phyloP scores from a whole-genome alignment of 352 stramenopile species.

The Globisporangium orthogonon region DNA sequence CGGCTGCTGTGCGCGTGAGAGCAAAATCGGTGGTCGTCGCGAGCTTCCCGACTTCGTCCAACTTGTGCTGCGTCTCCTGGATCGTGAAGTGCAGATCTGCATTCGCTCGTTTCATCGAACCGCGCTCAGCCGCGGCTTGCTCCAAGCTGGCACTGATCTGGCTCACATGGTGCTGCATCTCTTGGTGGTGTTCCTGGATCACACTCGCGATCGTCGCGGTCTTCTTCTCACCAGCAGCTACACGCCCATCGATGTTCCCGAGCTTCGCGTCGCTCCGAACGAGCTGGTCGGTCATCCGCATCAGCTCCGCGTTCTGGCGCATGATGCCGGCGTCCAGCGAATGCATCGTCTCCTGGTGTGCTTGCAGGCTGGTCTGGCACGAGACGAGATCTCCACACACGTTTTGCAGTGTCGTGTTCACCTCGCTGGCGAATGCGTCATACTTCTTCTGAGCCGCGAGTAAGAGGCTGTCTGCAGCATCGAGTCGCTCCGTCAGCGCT shows the following conservation, averaged over 20 bases:
- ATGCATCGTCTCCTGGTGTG: conserved; percentile 26
- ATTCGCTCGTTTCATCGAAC: conserved; percentile 25
- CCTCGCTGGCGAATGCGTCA: conserved; percentile 19
- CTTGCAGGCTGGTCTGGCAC: conserved; percentile 20
- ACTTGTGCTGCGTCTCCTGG: conserved; percentile 40
- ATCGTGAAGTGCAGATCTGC: conserved; percentile 31
- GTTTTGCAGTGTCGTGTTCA: conserved; percentile 24
- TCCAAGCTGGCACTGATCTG: conserved; percentile 23
- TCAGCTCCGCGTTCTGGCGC: conserved; percentile 28
- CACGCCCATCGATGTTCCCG: conserved; percentile 29
- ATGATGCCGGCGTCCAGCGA: conserved; percentile 20
- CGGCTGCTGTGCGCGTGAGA: conserved; percentile 29
- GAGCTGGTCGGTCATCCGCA: conserved; percentile 21
- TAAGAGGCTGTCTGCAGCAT: conserved; percentile 15
- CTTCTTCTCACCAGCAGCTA: conserved; percentile 43
- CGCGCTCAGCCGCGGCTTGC: conserved; percentile 28
- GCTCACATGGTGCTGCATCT: conserved; percentile 24
- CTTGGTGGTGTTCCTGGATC: conserved; percentile 40
- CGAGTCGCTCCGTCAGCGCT: conserved; percentile 20
- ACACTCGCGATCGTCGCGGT: conserved; percentile 18
- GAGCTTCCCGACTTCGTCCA: conserved; percentile 38
- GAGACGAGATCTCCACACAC: conserved; percentile 21
- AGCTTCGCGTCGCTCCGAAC: conserved; percentile 25
- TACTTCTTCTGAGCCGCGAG: conserved; percentile 14
- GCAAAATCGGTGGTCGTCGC: conserved; percentile 32